Base-by-base conservation (phyloP, 768 basidiomycete species). In the Hypholoma fasciculare region DNA sequence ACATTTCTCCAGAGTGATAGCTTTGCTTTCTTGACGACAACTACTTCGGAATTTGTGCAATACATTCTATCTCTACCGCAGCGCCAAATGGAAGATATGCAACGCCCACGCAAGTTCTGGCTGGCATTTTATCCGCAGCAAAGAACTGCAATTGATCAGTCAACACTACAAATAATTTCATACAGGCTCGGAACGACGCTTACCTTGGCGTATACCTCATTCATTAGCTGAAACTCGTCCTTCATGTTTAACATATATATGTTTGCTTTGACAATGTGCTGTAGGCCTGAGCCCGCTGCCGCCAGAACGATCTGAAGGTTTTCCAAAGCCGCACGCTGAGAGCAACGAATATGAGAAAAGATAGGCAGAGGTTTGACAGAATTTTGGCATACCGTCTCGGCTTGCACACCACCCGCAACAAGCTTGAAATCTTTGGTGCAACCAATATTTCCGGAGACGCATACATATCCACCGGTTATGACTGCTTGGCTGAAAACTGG, bases 1-100 rank as follows among this genome's bases (percentile, higher is more conserved):
- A 34, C 30, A 9, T 34, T 7, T 34, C 6, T 7, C 30, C 3
- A 34, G 9, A 34, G 30, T 34, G 30, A 9, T 9, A 34, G 9
- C 30, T 34, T 34, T 34, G 30, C 2, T 9, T 7, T 9, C 30
- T 34, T 9, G 30, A 34, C 6, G 30, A 34, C 12, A 43, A 43
- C 30, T 60, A 56, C 49, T 61, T 57, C 42, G 56, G 56, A 40
- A 67, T 56, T 37, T 63, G 81, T 14, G 83, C 86, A 40, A 82
- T 73, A 61, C 83, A 86, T 60, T 87, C 86, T 38, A 87, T 80
- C 74, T 87, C 85, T 23, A 87, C 76, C 53, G 77, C 78, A 3
- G 80, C 82, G 12, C 80, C 79, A 48, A 81, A 47, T 0, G 85
- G 83, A 37, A 88, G 76, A 7, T 73, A 68, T 3, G 75, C 76